Base-by-base conservation (phyloP, 148 eudicot genomes). In the Tetragonia tetragonoides region DNA sequence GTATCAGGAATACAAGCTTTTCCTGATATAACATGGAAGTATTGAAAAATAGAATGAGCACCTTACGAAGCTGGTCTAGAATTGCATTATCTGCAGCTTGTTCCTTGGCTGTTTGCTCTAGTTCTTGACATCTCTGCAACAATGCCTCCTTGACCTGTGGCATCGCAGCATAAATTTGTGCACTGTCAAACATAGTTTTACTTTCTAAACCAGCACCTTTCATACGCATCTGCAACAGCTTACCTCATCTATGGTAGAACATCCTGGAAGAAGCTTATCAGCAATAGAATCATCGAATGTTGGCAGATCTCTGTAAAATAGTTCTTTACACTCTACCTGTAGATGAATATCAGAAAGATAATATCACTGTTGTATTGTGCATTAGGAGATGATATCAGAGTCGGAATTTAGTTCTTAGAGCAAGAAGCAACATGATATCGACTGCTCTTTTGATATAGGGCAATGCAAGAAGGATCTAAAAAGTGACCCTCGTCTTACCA, bases 31-130 rank as follows among this genome's bases (percentile, higher is more conserved):
- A 11, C 18, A 39, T 24, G 57, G 21, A 17, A 66, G 23, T 2
- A 66, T 23, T 62, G n/a, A 51, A 14, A 61, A 8, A 73, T 57
- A 46, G 62, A 37, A 46, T 21, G 62, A 74, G 39, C 54, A 95
- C 99, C 96, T 95, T 89, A 74, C 87, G 87, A 59, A 95, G 87
- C 82, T 90, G 97, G 83, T 95, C 98, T 56, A 95, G 85, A 77
- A 95, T 95, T 75, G 97, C 97, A 85, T 95, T 93, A 82, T 95
- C 99, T 41, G 95, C 86, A 61, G 99, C 99, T 86, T 93, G 99
- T 63, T 95, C 99, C 84, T 89, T 93, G 40, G 99, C 97, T 57
- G 92, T 93, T 87, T 87, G 90, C 86, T 95, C 99, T 66, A 90
- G 81, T 76, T 93, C 93, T 77, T 76, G 78, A 72, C 91, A 93